Evolutionary conservation across 257 asterid species (phyloP).

Genomic region (Capsicum rhomboideum): DNA sequence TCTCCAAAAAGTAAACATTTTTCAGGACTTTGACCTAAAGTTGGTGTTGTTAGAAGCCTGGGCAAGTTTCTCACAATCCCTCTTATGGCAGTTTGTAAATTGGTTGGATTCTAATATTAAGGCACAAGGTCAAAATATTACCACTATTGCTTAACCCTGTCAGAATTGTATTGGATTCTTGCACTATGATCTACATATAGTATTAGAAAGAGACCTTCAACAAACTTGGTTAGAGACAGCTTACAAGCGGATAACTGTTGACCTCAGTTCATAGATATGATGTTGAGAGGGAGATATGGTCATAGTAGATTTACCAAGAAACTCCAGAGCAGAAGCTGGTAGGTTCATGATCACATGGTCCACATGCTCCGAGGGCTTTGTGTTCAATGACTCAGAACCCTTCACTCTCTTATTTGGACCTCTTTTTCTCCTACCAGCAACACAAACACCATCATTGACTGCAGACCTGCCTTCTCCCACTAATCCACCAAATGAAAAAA

Average conservation of each 20-base stretch:
- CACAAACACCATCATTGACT: constrained; percentile 12
- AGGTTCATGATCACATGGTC: constrained; percentile 94
- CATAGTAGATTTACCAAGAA: constrained; percentile 56
- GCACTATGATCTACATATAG: neutral
- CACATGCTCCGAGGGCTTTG: constrained; percentile 82
- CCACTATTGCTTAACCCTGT: neutral
- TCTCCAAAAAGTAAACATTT: neutral
- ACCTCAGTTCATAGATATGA: neutral
- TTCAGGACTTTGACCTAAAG: neutral
- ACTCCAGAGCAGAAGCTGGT: constrained; percentile 85
- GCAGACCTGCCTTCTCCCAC: constrained; percentile 38
- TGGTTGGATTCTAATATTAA: neutral
- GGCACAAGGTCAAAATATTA: neutral
- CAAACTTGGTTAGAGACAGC: neutral
- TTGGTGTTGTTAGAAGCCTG: neutral
- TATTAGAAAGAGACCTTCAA: neutral
- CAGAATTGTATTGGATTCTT: neutral
- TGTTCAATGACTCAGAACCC: constrained; percentile 34
- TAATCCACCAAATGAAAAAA: constrained; percentile 12
- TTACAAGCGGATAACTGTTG: neutral
- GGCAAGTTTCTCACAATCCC: neutral
- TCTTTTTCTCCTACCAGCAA: constrained; percentile 40
- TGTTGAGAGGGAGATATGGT: neutral
- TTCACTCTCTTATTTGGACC: constrained; percentile 39
- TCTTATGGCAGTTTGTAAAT: neutral